These are phyloP conservation scores for Candida methanosorbosa DNA, from an alignment of 805 yeast genomes.

Conservation along the genomic window DNA sequence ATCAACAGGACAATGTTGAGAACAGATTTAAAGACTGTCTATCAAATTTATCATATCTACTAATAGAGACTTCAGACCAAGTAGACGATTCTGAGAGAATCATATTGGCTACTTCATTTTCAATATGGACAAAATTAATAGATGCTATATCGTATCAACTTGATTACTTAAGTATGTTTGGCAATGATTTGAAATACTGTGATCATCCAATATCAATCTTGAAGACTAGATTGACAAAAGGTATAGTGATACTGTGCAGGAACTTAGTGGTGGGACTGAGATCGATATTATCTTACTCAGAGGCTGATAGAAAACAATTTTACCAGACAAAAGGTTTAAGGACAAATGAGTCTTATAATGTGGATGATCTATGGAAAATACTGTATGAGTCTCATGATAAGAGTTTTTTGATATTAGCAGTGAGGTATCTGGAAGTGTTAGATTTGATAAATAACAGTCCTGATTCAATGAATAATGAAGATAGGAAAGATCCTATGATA, in stretches of 20 bases:
- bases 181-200: neutral
- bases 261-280: constrained; percentile 15
- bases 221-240: constrained; percentile 11
- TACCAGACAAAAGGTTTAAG: constrained; percentile 6
- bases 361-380: neutral
- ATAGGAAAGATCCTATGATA: neutral
- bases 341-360: neutral
- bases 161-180: neutral
- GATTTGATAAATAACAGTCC: neutral
- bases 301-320: constrained; percentile 4
- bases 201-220: constrained; percentile 3
- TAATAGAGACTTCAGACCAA: constrained; percentile 7
- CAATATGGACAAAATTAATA: constrained; percentile 12
- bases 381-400: constrained; percentile 1
- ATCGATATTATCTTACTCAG: constrained; percentile 1
- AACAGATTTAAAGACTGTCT: constrained; percentile 7
- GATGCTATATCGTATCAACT: neutral
- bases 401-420: neutral
- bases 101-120: constrained; percentile 10
- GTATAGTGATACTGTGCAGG: constrained; percentile 13
- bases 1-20: neutral
- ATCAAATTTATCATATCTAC: constrained; percentile 5
- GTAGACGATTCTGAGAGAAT: constrained; percentile 6
- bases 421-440: neutral
- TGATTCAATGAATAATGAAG: neutral